These are phyloP conservation scores for Russula ochroleuca DNA, from an alignment of 768 basidiomycete genomes.

Conservation along the genomic window DNA sequence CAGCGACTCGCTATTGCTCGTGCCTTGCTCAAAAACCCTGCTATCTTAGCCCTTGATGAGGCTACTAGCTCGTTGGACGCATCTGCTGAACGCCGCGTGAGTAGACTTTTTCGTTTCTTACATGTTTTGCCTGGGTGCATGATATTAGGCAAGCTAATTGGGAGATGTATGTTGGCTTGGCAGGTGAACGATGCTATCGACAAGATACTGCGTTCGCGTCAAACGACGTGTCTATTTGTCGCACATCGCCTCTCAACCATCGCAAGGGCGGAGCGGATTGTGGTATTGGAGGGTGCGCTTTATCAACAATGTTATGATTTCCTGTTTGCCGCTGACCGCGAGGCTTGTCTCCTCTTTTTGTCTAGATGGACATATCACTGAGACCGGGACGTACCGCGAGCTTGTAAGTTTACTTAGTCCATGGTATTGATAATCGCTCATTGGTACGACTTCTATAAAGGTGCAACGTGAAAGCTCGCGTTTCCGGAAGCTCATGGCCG, in stretches of 20 bases:
- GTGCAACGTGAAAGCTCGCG: slow-evolving; percentile 66
- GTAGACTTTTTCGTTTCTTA: slow-evolving; percentile 20
- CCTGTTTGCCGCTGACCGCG: neutral
- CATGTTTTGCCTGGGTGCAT: neutral
- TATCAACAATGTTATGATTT: too few relatives aligned
- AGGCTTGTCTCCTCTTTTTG: neutral
- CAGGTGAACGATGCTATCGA: slow-evolving; percentile 89
- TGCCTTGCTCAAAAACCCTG: slow-evolving; percentile 84
- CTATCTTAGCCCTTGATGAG: slow-evolving; percentile 84
- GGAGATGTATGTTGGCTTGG: neutral
- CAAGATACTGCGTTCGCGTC: slow-evolving; percentile 70
- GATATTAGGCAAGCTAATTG: neutral
- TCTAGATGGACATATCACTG: slow-evolving; percentile 70
- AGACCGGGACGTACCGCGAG: slow-evolving; percentile 76
- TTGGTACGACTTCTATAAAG: slow-evolving; percentile 34
- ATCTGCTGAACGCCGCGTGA: slow-evolving; percentile 75
- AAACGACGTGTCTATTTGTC: slow-evolving; percentile 85
- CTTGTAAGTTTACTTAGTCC: slow-evolving; percentile 42
- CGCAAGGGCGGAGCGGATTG: slow-evolving; percentile 83
- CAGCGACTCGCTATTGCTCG: slow-evolving; percentile 81
- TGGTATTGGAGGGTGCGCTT: slow-evolving; percentile 75
- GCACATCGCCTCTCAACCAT: slow-evolving; percentile 90
- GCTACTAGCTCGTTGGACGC: slow-evolving; percentile 88
- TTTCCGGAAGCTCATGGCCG: slow-evolving; percentile 86
- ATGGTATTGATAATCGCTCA: neutral